These are phyloP conservation scores for Thecaphora thlaspeos DNA, from an alignment of 1,284 basidiomycete species.

Conservation along the genomic window DNA sequence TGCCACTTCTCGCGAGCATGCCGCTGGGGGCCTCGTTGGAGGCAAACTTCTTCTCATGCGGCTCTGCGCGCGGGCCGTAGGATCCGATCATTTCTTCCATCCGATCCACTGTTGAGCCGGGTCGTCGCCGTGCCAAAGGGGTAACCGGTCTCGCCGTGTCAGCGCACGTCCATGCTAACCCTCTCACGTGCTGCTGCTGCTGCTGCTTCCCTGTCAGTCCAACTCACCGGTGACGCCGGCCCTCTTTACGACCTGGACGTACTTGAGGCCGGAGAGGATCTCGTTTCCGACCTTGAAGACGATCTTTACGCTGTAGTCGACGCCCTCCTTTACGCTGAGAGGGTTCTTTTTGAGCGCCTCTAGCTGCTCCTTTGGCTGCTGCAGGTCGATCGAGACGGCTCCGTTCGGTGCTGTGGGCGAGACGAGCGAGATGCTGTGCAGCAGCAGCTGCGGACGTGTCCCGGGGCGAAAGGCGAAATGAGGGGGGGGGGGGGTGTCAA, in stretches of 20 bases:
- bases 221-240: constrained; percentile 62
- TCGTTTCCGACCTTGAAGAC: constrained; percentile 73
- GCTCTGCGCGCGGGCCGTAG: constrained; percentile 64
- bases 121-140: too few species aligned
- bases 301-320: constrained; percentile 75
- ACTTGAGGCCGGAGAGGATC: constrained; percentile 80
- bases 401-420: constrained; percentile 58
- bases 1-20: constrained; percentile 73
- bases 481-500: too few species aligned
- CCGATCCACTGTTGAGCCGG: constrained; percentile 69
- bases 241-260: constrained; percentile 74
- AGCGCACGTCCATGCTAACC: too few species aligned
- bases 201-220: neutral
- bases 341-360: constrained; percentile 64
- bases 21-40: constrained; percentile 62
- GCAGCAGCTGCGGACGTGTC: constrained; percentile 42
- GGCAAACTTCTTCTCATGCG: constrained; percentile 59
- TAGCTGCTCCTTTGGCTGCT: constrained; percentile 59
- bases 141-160: too few species aligned
- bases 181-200: too few species aligned
- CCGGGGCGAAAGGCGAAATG: neutral
- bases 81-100: constrained; percentile 87
- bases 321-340: constrained; percentile 64
- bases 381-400: constrained; percentile 60
- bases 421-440: constrained; percentile 60